phyloP scores from a whole-genome alignment of 2,329 filamentous ascomycete species.

The Cryoendolithus antarcticus region DNA sequence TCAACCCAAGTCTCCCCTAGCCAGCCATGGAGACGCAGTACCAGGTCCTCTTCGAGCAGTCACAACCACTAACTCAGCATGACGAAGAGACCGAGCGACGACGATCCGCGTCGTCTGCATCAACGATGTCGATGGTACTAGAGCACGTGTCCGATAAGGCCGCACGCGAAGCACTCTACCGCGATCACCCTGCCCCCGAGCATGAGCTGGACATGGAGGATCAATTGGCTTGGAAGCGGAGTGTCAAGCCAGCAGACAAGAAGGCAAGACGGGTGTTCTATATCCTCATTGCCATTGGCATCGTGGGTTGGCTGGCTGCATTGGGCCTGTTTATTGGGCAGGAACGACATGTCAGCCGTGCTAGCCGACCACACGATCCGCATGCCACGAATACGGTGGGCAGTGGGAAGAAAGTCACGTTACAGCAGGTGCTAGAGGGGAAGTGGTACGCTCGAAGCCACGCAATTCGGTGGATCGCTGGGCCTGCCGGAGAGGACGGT shows the following conservation, averaged over 20 bases:
- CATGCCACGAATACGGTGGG: constrained; percentile 49
- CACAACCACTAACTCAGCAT: constrained; percentile 30
- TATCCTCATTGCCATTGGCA: constrained; percentile 47
- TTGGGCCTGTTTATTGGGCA: constrained; percentile 54
- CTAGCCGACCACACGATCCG: constrained; percentile 55
- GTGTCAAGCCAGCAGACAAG: constrained; percentile 47
- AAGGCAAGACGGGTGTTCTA: constrained; percentile 52
- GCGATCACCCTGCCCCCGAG: constrained; percentile 15
- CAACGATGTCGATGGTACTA: constrained; percentile 71
- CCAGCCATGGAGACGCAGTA: constrained; percentile 9
- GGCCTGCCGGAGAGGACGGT: constrained; percentile 62
- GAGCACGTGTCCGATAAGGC: constrained; percentile 55
- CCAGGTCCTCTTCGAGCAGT: constrained; percentile 30
- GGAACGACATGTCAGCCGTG: constrained; percentile 54
- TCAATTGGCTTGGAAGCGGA: constrained; percentile 30
- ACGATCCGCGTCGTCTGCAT: constrained; percentile 58
- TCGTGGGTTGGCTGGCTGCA: constrained; percentile 56
- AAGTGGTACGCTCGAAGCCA: constrained; percentile 53
- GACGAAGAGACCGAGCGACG: constrained; percentile 25
- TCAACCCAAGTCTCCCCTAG: too few species aligned
- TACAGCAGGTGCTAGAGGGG: constrained; percentile 57
- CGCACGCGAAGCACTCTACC: constrained; percentile 31
- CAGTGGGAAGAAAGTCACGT: constrained; percentile 58
- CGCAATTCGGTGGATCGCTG: constrained; percentile 64
- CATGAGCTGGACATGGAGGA: constrained; percentile 40